Evolutionary conservation across 352 stramenopile genomes (phyloP), one percentile per base, ranked within the genome.

Genomic region (Elongisporangium senticosum): DNA sequence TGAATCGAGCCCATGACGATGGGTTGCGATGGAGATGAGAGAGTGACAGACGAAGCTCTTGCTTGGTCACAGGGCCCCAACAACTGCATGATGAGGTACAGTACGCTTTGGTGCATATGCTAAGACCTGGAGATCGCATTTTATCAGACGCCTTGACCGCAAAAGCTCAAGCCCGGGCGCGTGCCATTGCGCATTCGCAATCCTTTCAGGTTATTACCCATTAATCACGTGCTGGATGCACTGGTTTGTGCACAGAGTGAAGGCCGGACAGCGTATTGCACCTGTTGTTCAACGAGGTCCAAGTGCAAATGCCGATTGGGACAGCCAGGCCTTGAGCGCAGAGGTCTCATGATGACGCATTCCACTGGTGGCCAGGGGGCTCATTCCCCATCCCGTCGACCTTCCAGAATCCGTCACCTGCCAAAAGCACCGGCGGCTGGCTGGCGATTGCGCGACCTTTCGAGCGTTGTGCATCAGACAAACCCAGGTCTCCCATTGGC

Each of bases 401-500:
- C 5, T 43, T 43, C 33, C 33, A 43, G 33, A 43, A 43, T 14
- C 8, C 33, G 33, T 43, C 33, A 43, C 33, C 33, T 43, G 33
- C 33, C 13, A 17, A 17, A 43, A 43, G 33, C 33, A 43, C 33
- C 17, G 33, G 33, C 33, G 33, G 33, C 33, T 43, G 33, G 5
- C 2, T 14, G 33, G 33, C 33, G 33, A 43, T 43, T 43, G 33
- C 33, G 33, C 33, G 33, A 43, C 33, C 33, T 43, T 43, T 43
- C 33, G 11, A 43, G 33, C 11, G 13, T 43, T 43, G 33, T 43
- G 33, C 33, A 43, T 43, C 33, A 43, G 33, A 43, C 33, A 43
- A 43, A 43, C 13, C 33, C 33, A 17, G 33, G 1, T 2, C 15
- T 43, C 13, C 33, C 33, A 63, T 63, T 58, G 37, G 58, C 28